Evolutionary conservation across 805 yeast genomes (phyloP).

Genomic region (Ogataea salicorniae): DNA sequence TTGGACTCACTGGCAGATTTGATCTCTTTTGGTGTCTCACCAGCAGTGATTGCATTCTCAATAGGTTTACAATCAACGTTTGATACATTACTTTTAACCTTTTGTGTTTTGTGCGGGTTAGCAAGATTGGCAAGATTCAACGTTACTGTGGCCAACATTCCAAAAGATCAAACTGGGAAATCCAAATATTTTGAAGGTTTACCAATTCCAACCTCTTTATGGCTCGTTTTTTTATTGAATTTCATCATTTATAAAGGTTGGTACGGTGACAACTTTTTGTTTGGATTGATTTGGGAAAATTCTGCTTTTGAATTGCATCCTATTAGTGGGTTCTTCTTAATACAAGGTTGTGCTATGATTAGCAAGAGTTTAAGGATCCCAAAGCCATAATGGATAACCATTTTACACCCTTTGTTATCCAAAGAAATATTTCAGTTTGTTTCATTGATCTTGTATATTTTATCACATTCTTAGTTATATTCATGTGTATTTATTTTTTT

Average conservation of each 20-base stretch:
- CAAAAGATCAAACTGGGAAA: constrained; percentile 85
- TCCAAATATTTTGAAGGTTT: constrained; percentile 92
- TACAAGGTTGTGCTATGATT: constrained; percentile 88
- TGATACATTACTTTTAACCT: constrained; percentile 71
- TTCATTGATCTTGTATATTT: too few relatives aligned
- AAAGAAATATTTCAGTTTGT: too few relatives aligned
- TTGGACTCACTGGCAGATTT: constrained; percentile 94
- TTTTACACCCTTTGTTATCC: too few relatives aligned
- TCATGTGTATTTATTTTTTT: too few relatives aligned
- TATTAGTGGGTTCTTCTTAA: constrained; percentile 51
- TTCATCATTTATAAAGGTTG: constrained; percentile 48
- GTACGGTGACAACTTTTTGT: constrained; percentile 49
- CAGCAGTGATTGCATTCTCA: constrained; percentile 87
- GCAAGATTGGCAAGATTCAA: constrained; percentile 93
- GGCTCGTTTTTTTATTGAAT: constrained; percentile 71
- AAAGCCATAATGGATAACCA: constrained; percentile 47
- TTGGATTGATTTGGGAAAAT: constrained; percentile 54
- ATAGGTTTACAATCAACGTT: constrained; percentile 82
- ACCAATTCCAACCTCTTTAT: constrained; percentile 87
- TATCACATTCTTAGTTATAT: too few relatives aligned
- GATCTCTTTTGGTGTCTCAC: constrained; percentile 92
- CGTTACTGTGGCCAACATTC: constrained; percentile 87
- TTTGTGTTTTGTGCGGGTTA: constrained; percentile 89
- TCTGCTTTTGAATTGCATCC: constrained; percentile 72
- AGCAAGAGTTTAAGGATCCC: constrained; percentile 89